phyloP scores from a whole-genome alignment of 2,329 filamentous ascomycete genomes.

The Sporothrix protearum region DNA sequence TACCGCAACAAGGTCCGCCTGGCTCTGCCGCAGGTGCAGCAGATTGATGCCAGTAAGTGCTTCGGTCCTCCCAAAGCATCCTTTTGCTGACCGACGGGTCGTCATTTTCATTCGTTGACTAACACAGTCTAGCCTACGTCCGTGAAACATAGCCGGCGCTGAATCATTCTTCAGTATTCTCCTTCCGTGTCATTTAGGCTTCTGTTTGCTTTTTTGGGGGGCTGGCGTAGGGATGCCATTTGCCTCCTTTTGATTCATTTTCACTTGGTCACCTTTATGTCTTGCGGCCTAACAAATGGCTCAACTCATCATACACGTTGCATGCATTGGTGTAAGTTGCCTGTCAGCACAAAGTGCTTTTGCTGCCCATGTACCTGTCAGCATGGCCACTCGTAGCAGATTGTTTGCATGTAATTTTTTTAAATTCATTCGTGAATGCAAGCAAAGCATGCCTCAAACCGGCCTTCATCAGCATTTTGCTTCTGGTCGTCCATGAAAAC shows the following conservation, averaged over 20 bases:
- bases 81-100: too few species aligned
- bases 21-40: slow-evolving; percentile 78
- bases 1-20: slow-evolving; percentile 93
- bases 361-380: too few species aligned
- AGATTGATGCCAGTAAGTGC: slow-evolving; percentile 95
- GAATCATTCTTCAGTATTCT: neutral
- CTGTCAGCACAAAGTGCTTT: neutral
- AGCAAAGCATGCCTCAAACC: neutral
- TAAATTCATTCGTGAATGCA: neutral
- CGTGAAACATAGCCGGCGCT: neutral
- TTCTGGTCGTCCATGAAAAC: neutral
- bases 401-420: neutral
- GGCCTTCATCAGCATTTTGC: neutral
- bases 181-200: neutral
- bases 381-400: neutral
- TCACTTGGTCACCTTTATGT: too few species aligned
- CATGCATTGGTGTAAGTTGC: neutral
- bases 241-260: neutral
- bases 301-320: neutral
- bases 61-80: too few species aligned
- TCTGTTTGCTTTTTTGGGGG: neutral
- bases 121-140: slow-evolving; percentile 8
- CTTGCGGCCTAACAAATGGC: neutral
- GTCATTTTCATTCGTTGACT: neutral
- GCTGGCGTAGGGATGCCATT: neutral